These are phyloP conservation scores for Pythium monospermum DNA, from an alignment of 352 stramenopile species.

Conservation along the genomic window DNA sequence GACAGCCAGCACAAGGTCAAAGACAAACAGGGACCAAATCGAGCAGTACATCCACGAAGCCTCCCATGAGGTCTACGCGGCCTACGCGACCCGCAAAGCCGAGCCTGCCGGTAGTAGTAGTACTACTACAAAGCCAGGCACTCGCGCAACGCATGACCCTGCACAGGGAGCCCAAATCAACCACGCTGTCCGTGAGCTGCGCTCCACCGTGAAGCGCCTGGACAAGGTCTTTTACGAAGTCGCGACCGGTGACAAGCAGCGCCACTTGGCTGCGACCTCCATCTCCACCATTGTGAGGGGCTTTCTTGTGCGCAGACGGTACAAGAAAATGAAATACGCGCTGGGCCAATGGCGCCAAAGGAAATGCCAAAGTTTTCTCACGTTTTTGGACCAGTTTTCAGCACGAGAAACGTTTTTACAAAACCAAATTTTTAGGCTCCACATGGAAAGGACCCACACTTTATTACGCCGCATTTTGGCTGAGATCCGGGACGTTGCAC, in stretches of 20 bases:
- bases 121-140: neutral
- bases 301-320: constrained; percentile 51
- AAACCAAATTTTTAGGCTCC: constrained; percentile 39
- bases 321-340: constrained; percentile 31
- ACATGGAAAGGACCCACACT: constrained; percentile 28
- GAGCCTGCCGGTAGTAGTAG: neutral
- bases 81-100: constrained; percentile 7
- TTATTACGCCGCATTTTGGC: constrained; percentile 47
- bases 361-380: constrained; percentile 33
- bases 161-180: constrained; percentile 46
- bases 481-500: constrained; percentile 59
- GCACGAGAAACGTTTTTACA: constrained; percentile 62
- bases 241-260: constrained; percentile 66
- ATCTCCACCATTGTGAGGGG: constrained; percentile 48
- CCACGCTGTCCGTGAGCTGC: constrained; percentile 51
- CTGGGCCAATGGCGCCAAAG: constrained; percentile 50
- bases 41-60: constrained; percentile 47
- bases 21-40: constrained; percentile 33
- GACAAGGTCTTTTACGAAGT: constrained; percentile 79
- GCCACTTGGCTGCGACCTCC: constrained; percentile 59
- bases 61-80: constrained; percentile 36
- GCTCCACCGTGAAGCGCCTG: constrained; percentile 54
- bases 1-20: neutral
- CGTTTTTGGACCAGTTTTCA: constrained; percentile 58
- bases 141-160: constrained; percentile 17